Evolutionary conservation across 2,329 filamentous ascomycete genomes (phyloP).

Genomic region (Colletotrichum sp.): DNA sequence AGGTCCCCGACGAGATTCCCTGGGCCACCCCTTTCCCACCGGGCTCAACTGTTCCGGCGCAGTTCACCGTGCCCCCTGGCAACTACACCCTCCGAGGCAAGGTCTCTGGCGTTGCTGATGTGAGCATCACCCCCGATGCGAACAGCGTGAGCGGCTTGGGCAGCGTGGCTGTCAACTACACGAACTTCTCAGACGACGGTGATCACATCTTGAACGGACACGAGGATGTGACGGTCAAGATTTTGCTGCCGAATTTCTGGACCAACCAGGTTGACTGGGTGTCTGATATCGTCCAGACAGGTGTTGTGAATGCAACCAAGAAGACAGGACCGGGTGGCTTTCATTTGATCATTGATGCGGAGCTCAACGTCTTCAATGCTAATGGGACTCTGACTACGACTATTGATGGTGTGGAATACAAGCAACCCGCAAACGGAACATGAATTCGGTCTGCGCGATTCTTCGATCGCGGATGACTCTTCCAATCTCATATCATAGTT

Average conservation of each 20-base stretch:
- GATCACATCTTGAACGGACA: conserved; percentile 34
- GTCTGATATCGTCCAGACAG: conserved; percentile 40
- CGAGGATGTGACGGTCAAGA: conserved; percentile 35
- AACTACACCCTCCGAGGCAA: conserved; percentile 27
- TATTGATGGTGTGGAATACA: conserved; percentile 38
- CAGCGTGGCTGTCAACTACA: conserved; percentile 37
- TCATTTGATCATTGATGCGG: conserved; percentile 40
- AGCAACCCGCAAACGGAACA: conserved; percentile 40
- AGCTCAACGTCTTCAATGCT: conserved; percentile 42
- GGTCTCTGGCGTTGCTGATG: conserved; percentile 22
- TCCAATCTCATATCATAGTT: too few species aligned
- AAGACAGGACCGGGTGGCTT: conserved; percentile 41
- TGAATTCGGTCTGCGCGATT: background rate
- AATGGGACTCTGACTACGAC: conserved; percentile 44
- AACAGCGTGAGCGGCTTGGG: conserved; percentile 22
- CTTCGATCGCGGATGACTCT: too few species aligned
- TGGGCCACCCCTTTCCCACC: conserved; percentile 38
- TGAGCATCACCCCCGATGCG: conserved; percentile 20
- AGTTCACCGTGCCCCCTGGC: background rate
- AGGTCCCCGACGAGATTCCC: conserved; percentile 32
- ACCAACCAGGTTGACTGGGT: conserved; percentile 37
- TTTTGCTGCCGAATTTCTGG: conserved; percentile 24
- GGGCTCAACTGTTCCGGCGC: conserved; percentile 11
- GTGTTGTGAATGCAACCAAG: conserved; percentile 34
- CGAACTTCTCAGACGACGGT: conserved; percentile 39